Evolutionary conservation across 2,329 filamentous ascomycete genomes (phyloP).

Genomic region (Alternaria postmessia): DNA sequence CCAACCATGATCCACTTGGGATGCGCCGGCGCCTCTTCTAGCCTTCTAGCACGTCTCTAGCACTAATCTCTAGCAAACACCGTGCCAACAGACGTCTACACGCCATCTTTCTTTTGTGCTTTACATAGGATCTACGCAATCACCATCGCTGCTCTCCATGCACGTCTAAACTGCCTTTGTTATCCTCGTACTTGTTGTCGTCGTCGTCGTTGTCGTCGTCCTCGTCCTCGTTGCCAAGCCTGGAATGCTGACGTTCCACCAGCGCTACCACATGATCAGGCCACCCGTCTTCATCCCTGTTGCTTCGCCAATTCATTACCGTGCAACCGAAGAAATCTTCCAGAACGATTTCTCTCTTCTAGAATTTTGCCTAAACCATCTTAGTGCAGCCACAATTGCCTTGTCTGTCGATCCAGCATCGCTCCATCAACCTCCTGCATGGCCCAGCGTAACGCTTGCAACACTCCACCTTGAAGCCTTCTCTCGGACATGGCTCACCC

Average conservation of each 20-base stretch:
- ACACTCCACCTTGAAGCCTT: slow-evolving; percentile 23
- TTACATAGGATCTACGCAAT: neutral
- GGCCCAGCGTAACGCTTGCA: slow-evolving; percentile 22
- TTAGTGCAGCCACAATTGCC: slow-evolving; percentile 28
- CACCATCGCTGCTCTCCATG: slow-evolving; percentile 10
- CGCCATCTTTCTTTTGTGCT: slow-evolving; percentile 2
- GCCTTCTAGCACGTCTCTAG: slow-evolving; percentile 3
- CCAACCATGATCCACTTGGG: slow-evolving; percentile 32
- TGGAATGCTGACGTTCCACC: slow-evolving; percentile 35
- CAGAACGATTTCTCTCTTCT: slow-evolving; percentile 38
- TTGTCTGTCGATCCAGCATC: slow-evolving; percentile 33
- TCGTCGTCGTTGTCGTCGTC: no score
- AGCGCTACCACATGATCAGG: slow-evolving; percentile 22
- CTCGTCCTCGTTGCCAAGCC: neutral
- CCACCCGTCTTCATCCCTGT: slow-evolving; percentile 3
- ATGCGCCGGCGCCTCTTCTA: slow-evolving; percentile 5
- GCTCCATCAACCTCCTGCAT: slow-evolving; percentile 27
- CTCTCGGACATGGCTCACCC: slow-evolving; percentile 10
- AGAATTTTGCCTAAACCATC: slow-evolving; percentile 42
- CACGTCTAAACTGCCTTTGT: no score
- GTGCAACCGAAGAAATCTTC: slow-evolving; percentile 29
- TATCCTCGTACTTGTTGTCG: neutral
- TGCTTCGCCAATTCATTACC: slow-evolving; percentile 8
- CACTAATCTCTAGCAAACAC: neutral
- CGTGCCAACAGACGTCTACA: neutral